phyloP scores from a whole-genome alignment of 768 basidiomycete genomes.

The Serendipita sp. region DNA sequence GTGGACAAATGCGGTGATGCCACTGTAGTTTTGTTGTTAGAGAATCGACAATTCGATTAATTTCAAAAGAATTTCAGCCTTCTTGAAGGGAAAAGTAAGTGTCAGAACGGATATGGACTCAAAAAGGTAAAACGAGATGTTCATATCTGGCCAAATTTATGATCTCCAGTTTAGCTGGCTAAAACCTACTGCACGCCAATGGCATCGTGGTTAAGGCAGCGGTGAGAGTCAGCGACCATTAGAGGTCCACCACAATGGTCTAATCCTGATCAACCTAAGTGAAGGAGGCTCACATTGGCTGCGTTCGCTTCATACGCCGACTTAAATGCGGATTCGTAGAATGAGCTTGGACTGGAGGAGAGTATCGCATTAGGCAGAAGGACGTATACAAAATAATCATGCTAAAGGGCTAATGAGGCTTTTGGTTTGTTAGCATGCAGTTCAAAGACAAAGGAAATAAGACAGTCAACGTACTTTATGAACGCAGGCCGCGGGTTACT shows the following conservation, averaged over 20 bases:
- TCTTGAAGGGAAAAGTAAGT: not conserved
- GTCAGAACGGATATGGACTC: not conserved
- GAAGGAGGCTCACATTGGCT: slow-evolving; percentile 4
- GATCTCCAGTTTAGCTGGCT: slow-evolving; percentile 36
- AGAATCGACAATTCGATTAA: too few species aligned
- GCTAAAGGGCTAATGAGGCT: slow-evolving; percentile 92
- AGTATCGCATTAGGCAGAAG: not conserved
- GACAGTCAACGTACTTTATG: slow-evolving; percentile 64
- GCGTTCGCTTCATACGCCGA: not conserved
- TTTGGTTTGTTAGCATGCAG: slow-evolving; percentile 5
- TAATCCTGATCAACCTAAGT: slow-evolving; percentile 10
- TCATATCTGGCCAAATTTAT: slow-evolving; percentile 84
- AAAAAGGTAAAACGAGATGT: slow-evolving; percentile 15
- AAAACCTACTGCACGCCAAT: slow-evolving; percentile 21
- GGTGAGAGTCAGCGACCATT: slow-evolving; percentile 7
- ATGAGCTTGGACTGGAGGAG: not conserved
- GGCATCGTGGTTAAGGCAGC: not conserved
- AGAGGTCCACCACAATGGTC: slow-evolving; percentile 12
- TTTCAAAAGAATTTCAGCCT: too few species aligned
- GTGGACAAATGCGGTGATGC: not conserved
- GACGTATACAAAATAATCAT: slow-evolving; percentile 27
- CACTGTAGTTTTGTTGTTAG: not conserved
- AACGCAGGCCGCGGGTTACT: slow-evolving; percentile 89
- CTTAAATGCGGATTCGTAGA: not conserved
- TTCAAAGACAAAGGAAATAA: slow-evolving; percentile 1